Evolutionary conservation across 495 filamentous ascomycete genomes (phyloP).

Genomic region (Chaetomium cochliodes): DNA sequence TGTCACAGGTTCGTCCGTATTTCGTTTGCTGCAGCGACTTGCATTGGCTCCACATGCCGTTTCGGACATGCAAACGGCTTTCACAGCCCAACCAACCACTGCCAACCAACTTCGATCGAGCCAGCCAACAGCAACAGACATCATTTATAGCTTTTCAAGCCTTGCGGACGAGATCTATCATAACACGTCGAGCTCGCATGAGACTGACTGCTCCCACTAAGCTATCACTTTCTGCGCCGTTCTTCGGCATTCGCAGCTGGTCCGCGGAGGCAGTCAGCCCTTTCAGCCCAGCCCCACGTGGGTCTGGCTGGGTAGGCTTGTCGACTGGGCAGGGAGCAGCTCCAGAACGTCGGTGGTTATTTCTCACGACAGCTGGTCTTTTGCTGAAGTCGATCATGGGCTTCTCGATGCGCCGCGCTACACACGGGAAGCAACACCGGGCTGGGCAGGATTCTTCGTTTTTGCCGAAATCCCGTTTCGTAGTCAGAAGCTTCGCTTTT

Average conservation of each 20-base stretch:
- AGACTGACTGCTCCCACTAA: not conserved
- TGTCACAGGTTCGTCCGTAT: not conserved
- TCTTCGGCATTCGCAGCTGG: not conserved
- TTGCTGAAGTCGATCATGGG: too few relatives aligned
- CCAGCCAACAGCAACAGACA: not conserved
- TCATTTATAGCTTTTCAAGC: not conserved
- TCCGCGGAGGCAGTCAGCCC: not conserved
- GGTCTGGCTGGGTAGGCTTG: not conserved
- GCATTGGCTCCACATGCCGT: conserved; percentile 2
- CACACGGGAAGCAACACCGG: not conserved
- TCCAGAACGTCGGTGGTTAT: not conserved
- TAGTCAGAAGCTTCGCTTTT: too few relatives aligned
- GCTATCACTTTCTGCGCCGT: not conserved
- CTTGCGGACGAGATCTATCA: not conserved
- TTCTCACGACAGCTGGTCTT: not conserved
- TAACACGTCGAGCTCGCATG: not conserved
- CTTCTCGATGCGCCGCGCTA: too few relatives aligned
- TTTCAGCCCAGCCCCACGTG: conserved; percentile 4
- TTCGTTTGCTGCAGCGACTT: not conserved
- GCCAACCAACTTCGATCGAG: not conserved
- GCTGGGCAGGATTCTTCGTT: not conserved
- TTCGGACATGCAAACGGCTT: conserved; percentile 1
- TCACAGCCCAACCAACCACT: not conserved
- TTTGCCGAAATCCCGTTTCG: not conserved
- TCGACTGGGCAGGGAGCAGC: not conserved